These are phyloP conservation scores for Fusarium caatingaense DNA, from an alignment of 2,329 filamentous ascomycete genomes.

Conservation along the genomic window DNA sequence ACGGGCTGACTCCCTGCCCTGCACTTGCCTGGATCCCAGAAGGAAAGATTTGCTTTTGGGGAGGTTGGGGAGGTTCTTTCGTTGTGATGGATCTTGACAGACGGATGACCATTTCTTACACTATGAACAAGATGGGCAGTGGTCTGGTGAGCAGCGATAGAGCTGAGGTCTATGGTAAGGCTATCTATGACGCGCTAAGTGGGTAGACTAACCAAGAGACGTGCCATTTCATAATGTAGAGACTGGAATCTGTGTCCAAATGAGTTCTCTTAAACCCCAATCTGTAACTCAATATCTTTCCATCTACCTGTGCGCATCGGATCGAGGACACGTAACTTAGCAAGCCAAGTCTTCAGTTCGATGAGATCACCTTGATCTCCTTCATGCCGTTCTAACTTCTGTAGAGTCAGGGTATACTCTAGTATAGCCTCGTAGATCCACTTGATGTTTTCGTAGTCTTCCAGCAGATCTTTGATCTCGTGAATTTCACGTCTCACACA, in stretches of 20 bases:
- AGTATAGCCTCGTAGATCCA: background rate
- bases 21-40: conserved; percentile 4
- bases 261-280: rapidly evolving
- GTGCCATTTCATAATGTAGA: background rate
- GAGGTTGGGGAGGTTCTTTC: conserved; percentile 1
- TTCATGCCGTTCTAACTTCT: rapidly evolving
- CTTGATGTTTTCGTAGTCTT: background rate
- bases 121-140: conserved; percentile 15
- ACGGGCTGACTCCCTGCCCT: background rate
- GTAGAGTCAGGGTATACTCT: background rate
- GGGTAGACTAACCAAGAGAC: background rate
- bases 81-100: conserved; percentile 7
- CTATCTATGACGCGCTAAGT: background rate
- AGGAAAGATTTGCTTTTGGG: background rate
- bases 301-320: background rate
- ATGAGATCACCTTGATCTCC: background rate
- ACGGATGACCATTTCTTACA: conserved; percentile 5
- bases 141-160: conserved; percentile 6
- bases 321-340: background rate
- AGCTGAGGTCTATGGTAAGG: background rate
- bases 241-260: rapidly evolving
- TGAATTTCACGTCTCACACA: background rate
- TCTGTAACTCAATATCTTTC: rapidly evolving
- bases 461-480: background rate
- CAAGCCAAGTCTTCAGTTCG: background rate